Evolutionary conservation across 805 yeast genomes (phyloP).

Genomic region (Candida bentonensis): DNA sequence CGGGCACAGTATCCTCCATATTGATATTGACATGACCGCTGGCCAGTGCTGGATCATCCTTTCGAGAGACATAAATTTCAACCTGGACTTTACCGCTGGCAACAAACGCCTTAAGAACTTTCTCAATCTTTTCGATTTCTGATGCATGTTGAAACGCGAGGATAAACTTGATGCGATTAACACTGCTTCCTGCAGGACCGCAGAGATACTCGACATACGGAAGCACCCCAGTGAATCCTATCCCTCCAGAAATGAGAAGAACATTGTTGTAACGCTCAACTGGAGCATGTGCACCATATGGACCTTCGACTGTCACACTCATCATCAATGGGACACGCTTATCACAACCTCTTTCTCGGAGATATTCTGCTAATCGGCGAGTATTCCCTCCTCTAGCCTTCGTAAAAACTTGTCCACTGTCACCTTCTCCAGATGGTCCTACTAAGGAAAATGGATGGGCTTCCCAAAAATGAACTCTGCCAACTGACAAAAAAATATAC

Average conservation of each 20-base stretch:
- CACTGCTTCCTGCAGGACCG: slow-evolving; percentile 4
- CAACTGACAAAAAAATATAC: slow-evolving; percentile 43
- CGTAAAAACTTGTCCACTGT: slow-evolving; percentile 33
- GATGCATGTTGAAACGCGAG: slow-evolving; percentile 16
- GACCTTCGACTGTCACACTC: slow-evolving; percentile 43
- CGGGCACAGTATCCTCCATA: not conserved
- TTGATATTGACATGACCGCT: slow-evolving; percentile 5
- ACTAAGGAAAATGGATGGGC: slow-evolving; percentile 56
- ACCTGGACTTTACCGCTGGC: slow-evolving; percentile 16
- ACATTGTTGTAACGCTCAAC: slow-evolving; percentile 34
- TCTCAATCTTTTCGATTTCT: slow-evolving; percentile 10
- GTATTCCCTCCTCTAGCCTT: slow-evolving; percentile 45
- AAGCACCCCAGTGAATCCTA: slow-evolving; percentile 46
- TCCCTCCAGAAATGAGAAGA: slow-evolving; percentile 48
- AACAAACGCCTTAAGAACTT: slow-evolving; percentile 14
- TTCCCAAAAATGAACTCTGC: slow-evolving; percentile 38
- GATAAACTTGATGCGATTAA: slow-evolving; percentile 12
- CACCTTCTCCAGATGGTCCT: slow-evolving; percentile 25
- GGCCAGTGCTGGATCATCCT: slow-evolving; percentile 5
- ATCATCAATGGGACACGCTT: slow-evolving; percentile 22
- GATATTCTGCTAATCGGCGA: slow-evolving; percentile 22
- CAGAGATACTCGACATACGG: slow-evolving; percentile 28
- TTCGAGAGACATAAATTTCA: slow-evolving; percentile 5
- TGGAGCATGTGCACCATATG: slow-evolving; percentile 39
- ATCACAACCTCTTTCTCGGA: slow-evolving; percentile 20